Evolutionary conservation across 192 early-diverging fungal genomes (phyloP).

Genomic region (Podochytrium sp.): DNA sequence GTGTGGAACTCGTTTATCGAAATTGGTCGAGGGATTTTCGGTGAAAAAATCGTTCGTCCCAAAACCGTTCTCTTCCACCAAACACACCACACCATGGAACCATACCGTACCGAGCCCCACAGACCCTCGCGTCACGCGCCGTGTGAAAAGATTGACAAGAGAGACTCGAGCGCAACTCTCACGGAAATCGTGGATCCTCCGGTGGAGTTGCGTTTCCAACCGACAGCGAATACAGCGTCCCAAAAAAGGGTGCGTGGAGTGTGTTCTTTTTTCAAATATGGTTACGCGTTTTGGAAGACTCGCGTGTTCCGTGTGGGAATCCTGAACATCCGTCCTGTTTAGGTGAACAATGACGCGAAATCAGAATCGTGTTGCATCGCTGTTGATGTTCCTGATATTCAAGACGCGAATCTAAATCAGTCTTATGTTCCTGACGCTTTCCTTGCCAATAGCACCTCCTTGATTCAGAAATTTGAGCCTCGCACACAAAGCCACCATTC

Average conservation of each 20-base stretch:
- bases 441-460: background rate
- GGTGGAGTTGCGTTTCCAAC: background rate
- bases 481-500: background rate
- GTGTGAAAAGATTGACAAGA: background rate
- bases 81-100: background rate
- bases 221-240: background rate
- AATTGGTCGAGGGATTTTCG: background rate
- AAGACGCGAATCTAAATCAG: background rate
- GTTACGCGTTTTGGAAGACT: background rate
- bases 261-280: background rate
- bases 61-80: background rate
- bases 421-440: background rate
- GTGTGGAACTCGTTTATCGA: background rate
- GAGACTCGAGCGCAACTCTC: slow-evolving; percentile 3
- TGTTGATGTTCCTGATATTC: background rate
- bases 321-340: too few species aligned
- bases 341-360: background rate
- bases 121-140: background rate
- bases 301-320: too few species aligned
- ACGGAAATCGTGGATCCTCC: background rate
- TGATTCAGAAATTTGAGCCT: background rate
- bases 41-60: background rate
- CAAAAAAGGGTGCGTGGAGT: background rate
- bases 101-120: background rate
- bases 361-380: background rate